Evolutionary conservation across 495 filamentous ascomycete genomes (phyloP), one percentile per base, ranked within the genome.

Genomic region (Pseudoneurospora amorphoporcata): DNA sequence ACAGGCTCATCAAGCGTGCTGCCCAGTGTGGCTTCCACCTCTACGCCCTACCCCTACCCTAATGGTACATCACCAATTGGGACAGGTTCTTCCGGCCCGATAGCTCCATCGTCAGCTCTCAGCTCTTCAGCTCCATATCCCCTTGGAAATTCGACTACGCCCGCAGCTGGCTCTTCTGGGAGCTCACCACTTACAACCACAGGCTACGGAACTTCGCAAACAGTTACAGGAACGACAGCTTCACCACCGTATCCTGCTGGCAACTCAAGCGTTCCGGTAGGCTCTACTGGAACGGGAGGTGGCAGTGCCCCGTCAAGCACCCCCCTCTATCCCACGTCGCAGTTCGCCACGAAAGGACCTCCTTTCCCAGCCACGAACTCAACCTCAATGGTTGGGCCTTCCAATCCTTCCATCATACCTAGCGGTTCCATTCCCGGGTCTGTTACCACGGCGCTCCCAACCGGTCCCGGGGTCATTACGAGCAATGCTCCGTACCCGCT

Each of bases 331-430:
- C 69, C 69, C 17, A 70, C 38, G n/a, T 43, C 69, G 23, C 39
- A 70, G 39, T 41, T 47, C 12, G 23, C 37, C 38, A 70, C 69
- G 69, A 40, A 61, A 61, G 53, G 53, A 32, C 65, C 72, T 5
- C 73, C 75, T 17, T 71, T 70, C 65, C 71, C 73, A 38, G 65
- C 65, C 1, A 39, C 73, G 19, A 77, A 75, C 68, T 41, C 37
- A 47, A 75, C 72, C 4, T 53, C 39, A 7, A 43, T 29, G 7
- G 16, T 37, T 47, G 71, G 73, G 8, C 35, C 58, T 8, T 61
- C 53, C 12, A 16, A 8, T 16, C 23, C 53, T 32, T 32, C 23
- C 23, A 61, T 61, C 53, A 8, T 32, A 61, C 23, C 23, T 8
- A 61, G 53, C 53, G 53, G 53, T 8, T 16, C 53, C 12, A 32